Conservation (phyloP, 768 basidiomycete species). For the Atractiella rhizophila region DNA sequence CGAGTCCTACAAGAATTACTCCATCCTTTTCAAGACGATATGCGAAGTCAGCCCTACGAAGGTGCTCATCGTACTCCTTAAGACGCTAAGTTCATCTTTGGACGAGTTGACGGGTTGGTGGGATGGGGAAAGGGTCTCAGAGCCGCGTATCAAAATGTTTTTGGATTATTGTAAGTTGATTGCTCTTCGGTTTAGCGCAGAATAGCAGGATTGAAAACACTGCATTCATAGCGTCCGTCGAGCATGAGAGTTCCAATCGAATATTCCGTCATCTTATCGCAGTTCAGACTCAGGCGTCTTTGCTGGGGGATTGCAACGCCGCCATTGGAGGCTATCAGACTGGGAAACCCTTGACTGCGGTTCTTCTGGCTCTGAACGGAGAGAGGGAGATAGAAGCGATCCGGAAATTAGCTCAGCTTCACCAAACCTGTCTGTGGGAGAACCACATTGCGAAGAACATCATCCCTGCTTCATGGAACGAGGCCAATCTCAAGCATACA, state of each 20-base stretch:
- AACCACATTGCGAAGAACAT: no score
- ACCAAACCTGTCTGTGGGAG: no score
- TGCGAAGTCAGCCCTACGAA: slow-evolving; percentile 59
- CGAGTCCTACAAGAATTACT: slow-evolving; percentile 59
- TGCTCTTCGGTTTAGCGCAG: slow-evolving; percentile 13
- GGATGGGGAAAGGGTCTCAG: slow-evolving; percentile 20
- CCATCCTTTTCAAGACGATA: slow-evolving; percentile 68
- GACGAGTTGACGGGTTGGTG: slow-evolving; percentile 47
- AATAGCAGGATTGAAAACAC: no score
- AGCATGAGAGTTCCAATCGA: slow-evolving; percentile 30
- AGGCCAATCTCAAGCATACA: no score
- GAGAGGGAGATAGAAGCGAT: no score
- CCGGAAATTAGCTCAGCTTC: no score
- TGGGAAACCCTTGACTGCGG: background rate
- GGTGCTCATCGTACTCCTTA: slow-evolving; percentile 42
- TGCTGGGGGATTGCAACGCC: background rate
- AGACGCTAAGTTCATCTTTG: slow-evolving; percentile 44
- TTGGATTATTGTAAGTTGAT: background rate
- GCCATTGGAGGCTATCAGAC: background rate
- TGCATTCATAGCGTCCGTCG: no score
- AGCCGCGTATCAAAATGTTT: background rate
- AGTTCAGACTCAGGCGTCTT: background rate
- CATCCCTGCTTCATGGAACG: no score
- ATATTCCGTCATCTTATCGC: slow-evolving; percentile 38
- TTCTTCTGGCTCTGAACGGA: background rate